Evolutionary conservation across 2,329 filamentous ascomycete genomes (phyloP).

Genomic region (Aspergillus flavus): DNA sequence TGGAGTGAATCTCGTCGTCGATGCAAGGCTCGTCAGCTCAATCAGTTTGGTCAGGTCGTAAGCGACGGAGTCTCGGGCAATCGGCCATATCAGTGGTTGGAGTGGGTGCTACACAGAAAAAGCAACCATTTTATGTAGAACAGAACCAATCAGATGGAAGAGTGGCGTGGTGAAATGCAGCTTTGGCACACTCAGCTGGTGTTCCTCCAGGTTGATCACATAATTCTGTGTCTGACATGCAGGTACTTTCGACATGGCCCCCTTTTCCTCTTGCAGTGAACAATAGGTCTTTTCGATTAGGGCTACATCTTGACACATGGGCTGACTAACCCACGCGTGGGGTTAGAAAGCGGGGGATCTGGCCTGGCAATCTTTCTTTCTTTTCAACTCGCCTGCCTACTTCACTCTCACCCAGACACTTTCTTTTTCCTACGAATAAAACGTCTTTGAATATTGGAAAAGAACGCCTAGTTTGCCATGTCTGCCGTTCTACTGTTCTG

Average conservation of each 20-base stretch:
- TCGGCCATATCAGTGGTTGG: neutral
- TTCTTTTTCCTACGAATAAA: neutral
- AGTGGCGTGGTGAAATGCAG: neutral
- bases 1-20: neutral
- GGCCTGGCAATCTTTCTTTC: neutral
- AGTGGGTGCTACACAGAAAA: neutral
- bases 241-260: no score
- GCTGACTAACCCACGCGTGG: neutral
- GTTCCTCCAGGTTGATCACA: no score
- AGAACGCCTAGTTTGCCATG: neutral
- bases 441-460: neutral
- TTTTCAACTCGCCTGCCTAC: no score
- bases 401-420: no score
- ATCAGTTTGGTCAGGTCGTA: neutral
- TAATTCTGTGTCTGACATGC: no score
- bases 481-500: neutral
- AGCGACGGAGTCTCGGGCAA: neutral
- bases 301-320: neutral
- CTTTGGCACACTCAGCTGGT: neutral
- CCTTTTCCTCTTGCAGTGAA: no score
- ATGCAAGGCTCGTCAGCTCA: neutral
- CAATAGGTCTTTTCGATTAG: neutral
- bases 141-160: neutral
- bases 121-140: neutral
- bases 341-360: neutral